Percentiles rank a stretch among this genome's conserved stretches.
Evolutionary conservation across 2,329 filamentous ascomycete species (phyloP).

Genomic region (Clarireedia sp.): DNA sequence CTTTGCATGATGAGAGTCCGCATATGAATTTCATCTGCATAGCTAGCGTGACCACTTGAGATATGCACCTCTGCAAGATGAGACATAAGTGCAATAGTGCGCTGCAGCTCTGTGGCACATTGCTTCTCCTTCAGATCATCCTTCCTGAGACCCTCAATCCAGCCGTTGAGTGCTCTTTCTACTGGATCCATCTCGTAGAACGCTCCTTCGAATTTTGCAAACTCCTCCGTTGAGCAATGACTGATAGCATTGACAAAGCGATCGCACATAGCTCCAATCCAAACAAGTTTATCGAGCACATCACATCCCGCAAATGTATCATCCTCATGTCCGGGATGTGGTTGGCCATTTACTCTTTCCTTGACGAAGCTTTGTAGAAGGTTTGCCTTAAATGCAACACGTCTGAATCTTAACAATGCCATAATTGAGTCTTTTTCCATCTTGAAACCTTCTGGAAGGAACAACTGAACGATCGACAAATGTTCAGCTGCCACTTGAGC

Average conservation of each 20-base stretch:
- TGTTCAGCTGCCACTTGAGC: slow-evolving; percentile 85
- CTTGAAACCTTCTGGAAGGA: slow-evolving; percentile 78
- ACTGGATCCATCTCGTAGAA: slow-evolving; percentile 85
- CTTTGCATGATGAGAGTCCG: slow-evolving; percentile 68
- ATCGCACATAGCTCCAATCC: slow-evolving; percentile 75
- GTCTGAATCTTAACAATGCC: slow-evolving; percentile 78
- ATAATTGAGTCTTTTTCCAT: slow-evolving; percentile 79
- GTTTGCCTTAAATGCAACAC: slow-evolving; percentile 80
- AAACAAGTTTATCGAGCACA: slow-evolving; percentile 75
- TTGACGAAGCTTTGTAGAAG: slow-evolving; percentile 71
- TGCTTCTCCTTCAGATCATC: slow-evolving; percentile 82
- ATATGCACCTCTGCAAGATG: slow-evolving; percentile 80
- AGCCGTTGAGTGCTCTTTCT: slow-evolving; percentile 78
- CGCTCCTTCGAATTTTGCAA: slow-evolving; percentile 69
- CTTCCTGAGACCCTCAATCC: slow-evolving; percentile 75
- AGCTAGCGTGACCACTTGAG: slow-evolving; percentile 58
- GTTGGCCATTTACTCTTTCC: slow-evolving; percentile 63
- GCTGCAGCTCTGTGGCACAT: slow-evolving; percentile 72
- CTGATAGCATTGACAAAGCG: slow-evolving; percentile 76
- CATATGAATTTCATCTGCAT: slow-evolving; percentile 75
- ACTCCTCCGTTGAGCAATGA: slow-evolving; percentile 69
- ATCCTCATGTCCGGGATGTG: slow-evolving; percentile 63
- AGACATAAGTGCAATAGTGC: slow-evolving; percentile 77
- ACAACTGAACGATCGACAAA: slow-evolving; percentile 78
- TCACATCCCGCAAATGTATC: slow-evolving; percentile 74